A percentile compares a stretch with the other conserved stretches of the same genome.
phyloP scores from a whole-genome alignment of 805 yeast genomes.

The Candida sonorensis region DNA sequence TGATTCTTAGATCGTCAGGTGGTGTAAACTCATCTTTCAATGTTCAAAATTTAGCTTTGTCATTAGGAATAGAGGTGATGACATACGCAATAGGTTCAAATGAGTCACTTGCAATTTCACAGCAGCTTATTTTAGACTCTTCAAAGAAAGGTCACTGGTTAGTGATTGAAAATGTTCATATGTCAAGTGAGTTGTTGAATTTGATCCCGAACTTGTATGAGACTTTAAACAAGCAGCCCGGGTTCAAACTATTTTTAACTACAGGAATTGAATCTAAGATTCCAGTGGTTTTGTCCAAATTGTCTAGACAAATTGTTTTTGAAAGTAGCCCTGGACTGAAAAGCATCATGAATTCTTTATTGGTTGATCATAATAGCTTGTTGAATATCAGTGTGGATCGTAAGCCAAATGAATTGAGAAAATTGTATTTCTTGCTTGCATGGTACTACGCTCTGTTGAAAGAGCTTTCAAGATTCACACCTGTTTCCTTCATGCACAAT shows the following conservation, averaged over 20 bases:
- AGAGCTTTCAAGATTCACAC: constrained; percentile 52
- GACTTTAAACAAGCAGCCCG: constrained; percentile 18
- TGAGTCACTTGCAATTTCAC: constrained; percentile 57
- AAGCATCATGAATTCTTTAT: constrained; percentile 28
- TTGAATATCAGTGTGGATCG: constrained; percentile 8
- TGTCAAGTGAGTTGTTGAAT: constrained; percentile 59
- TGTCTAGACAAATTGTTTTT: constrained; percentile 47
- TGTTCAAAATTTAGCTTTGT: constrained; percentile 39
- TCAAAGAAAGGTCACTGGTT: constrained; percentile 59
- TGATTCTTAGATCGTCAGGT: constrained; percentile 51
- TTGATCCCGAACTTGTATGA: constrained; percentile 42
- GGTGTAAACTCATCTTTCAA: constrained; percentile 62
- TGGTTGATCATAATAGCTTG: constrained; percentile 20
- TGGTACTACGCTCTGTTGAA: constrained; percentile 68
- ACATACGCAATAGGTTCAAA: constrained; percentile 67
- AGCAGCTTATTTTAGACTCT: constrained; percentile 41
- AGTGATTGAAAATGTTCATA: constrained; percentile 73
- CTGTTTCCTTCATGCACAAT: constrained; percentile 51
- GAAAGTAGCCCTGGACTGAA: constrained; percentile 62
- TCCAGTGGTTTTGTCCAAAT: constrained; percentile 50
- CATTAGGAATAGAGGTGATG: constrained; percentile 22
- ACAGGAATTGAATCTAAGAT: constrained; percentile 41
- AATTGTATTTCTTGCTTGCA: constrained; percentile 46
- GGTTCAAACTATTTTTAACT: constrained; percentile 60
- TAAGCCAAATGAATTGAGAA: constrained; percentile 36